phyloP scores from a whole-genome alignment of 2,329 filamentous ascomycete species.

The Cladosporium sp. region DNA sequence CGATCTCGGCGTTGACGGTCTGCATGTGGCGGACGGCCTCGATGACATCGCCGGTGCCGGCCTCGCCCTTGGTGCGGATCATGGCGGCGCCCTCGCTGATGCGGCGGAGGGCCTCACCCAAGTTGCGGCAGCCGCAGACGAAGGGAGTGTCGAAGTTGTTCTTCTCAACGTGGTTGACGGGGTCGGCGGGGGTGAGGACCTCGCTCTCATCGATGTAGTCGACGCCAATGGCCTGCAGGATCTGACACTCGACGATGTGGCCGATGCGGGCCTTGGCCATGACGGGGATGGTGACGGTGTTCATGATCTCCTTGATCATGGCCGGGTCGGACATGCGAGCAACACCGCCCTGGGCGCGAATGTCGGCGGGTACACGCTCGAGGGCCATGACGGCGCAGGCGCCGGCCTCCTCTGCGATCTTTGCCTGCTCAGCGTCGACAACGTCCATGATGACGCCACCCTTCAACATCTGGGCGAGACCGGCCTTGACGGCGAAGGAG shows the following conservation, averaged over 20 bases:
- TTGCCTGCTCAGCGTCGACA: constrained; percentile 83
- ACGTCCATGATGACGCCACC: constrained; percentile 99
- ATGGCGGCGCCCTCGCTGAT: constrained; percentile 95
- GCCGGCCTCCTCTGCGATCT: constrained; percentile 95
- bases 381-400: constrained; percentile 98
- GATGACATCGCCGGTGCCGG: constrained; percentile 93
- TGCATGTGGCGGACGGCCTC: constrained; percentile 97
- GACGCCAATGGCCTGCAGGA: constrained; percentile 89
- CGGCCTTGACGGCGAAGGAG: constrained; percentile 88
- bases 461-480: constrained; percentile 96
- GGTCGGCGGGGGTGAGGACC: constrained; percentile 92
- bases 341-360: constrained; percentile 87
- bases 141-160: constrained; percentile 79
- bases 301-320: constrained; percentile 96
- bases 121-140: constrained; percentile 92
- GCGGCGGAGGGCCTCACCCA: constrained; percentile 87
- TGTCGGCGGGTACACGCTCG: constrained; percentile 95
- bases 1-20: constrained; percentile 80
- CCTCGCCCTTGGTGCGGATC: constrained; percentile 98
- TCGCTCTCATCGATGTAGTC: constrained; percentile 99
- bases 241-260: constrained; percentile 96
- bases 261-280: constrained; percentile 99
- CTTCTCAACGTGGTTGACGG: constrained; percentile 90
- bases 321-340: constrained; percentile 94
- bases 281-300: constrained; percentile 91